Evolutionary conservation across 164 flowering plant genomes (phyloP), one percentile per base, ranked within the genome.

Genomic region (Amborella trichopoda): DNA sequence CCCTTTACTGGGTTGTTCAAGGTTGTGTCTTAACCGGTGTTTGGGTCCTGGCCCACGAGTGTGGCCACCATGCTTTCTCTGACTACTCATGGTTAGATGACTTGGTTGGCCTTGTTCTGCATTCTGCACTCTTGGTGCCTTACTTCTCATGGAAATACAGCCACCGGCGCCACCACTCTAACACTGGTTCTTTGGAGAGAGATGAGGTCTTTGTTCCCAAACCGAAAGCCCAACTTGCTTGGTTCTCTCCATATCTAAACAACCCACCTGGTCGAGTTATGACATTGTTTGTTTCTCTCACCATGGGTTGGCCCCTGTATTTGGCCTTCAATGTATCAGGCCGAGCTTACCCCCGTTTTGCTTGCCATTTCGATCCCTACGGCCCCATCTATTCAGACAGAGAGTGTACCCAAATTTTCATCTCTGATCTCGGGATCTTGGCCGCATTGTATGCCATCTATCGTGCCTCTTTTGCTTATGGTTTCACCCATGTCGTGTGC

Each of bases 11-110:
- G 78, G 63, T 42, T 13, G 13, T 59, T 42, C 95, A 85, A 46
- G 91, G 95, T 39, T 72, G 88, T 36, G 59, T 78, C 40, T 67
- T 76, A 17, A 82, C 91, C 5, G 91, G 89, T 0, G 71, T 85
- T 34, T 85, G 95, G 95, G 95, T 85, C 48, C 57, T 85, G n/a
- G 95, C 95, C 20, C 95, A 85, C 27, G 91, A 82, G 50, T 85
- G 95, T 34, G 95, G 95, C 49, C 91, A 85, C 68, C 95, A 81
- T 33, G 88, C 95, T 43, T 81, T 85, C 69, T 75, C 83, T 46
- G 81, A 81, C 60, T 71, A 81, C 63, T 80, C 79, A n/a, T 80
- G 75, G 85, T 77, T 85, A 3, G 85, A 85, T 44, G 91, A 85
- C 80, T 63, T 73, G 0, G 88, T 85, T 22, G 95, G 95, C 45